phyloP scores from a whole-genome alignment of 306 rosid genomes.

The Vigna radiata region DNA sequence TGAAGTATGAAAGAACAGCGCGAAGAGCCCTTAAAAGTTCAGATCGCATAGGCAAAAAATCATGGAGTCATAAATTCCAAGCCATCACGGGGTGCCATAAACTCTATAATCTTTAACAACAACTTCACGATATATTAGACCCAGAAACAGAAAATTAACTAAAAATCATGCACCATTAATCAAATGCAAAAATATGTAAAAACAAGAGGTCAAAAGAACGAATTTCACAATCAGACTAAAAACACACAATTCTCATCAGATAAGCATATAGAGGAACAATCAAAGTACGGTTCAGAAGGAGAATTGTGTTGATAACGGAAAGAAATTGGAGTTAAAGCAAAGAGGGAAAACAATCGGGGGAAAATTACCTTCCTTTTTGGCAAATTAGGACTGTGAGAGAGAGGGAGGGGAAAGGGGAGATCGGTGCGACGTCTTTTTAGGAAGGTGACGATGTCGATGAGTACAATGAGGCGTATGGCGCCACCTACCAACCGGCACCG shows the following conservation, averaged over 20 bases:
- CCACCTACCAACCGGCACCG: constrained; percentile 40
- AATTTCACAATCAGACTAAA: constrained; percentile 10
- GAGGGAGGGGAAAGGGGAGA: constrained; percentile 6
- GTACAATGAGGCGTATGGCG: constrained; percentile 45
- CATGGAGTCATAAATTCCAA: neutral
- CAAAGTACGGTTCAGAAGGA: constrained; percentile 26
- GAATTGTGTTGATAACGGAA: neutral
- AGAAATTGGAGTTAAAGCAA: neutral
- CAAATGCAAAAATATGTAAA: constrained; percentile 15
- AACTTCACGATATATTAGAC: neutral
- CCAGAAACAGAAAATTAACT: constrained; percentile 1
- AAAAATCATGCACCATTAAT: neutral
- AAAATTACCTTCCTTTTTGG: constrained; percentile 33
- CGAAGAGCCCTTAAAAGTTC: neutral
- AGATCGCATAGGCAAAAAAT: neutral
- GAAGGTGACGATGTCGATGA: neutral
- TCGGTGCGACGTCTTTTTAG: constrained; percentile 36
- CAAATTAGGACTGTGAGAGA: neutral
- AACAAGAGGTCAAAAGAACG: neutral
- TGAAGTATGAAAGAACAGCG: neutral
- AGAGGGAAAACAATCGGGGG: constrained; percentile 10
- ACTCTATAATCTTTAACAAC: neutral
- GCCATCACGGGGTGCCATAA: neutral
- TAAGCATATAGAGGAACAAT: neutral
- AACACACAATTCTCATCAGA: constrained; percentile 19